A percentile compares a stretch with the other conserved stretches of the same genome.
phyloP scores from a whole-genome alignment of 176 grass and related monocot genomes.

The Echinochloa phyllopogon region DNA sequence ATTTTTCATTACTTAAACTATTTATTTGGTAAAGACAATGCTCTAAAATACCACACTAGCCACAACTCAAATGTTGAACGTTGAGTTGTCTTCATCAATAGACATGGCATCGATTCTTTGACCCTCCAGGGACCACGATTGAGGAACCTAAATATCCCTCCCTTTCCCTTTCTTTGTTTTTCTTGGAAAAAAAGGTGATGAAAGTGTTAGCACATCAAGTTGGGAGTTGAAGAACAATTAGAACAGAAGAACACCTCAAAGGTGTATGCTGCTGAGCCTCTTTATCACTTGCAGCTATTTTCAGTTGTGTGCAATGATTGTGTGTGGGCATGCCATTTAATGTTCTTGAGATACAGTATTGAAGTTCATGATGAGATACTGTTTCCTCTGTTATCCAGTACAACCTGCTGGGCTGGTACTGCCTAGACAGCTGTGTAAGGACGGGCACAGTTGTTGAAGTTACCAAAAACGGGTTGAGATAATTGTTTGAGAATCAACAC shows the following conservation, averaged over 20 bases:
- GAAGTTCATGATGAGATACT: slow-evolving; percentile 31
- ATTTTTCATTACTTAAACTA: background rate
- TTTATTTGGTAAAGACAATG: slow-evolving; percentile 26
- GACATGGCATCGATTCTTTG: slow-evolving; percentile 1
- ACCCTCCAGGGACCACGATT: slow-evolving; percentile 17
- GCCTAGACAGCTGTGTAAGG: slow-evolving; percentile 27
- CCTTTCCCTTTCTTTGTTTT: background rate
- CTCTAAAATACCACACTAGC: background rate
- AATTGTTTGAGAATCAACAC: slow-evolving; percentile 9
- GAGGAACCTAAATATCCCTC: background rate
- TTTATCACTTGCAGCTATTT: slow-evolving; percentile 33
- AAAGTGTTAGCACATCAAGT: slow-evolving; percentile 9
- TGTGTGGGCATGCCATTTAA: slow-evolving; percentile 30
- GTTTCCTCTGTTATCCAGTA: slow-evolving; percentile 38
- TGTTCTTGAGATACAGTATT: slow-evolving; percentile 25
- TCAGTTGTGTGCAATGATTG: slow-evolving; percentile 32
- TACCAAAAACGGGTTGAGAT: slow-evolving; percentile 27
- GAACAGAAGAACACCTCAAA: slow-evolving; percentile 12
- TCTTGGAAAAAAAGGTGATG: background rate
- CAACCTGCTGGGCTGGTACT: background rate
- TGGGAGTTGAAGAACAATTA: slow-evolving; percentile 3
- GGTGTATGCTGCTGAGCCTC: slow-evolving; percentile 7
- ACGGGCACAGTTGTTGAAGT: slow-evolving; percentile 27
- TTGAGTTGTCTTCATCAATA: slow-evolving; percentile 20
- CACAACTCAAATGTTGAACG: background rate